Evolutionary conservation across 805 yeast species (phyloP), one percentile per base, ranked within the genome.

Genomic region (Sugiyamaella chiloensis): DNA sequence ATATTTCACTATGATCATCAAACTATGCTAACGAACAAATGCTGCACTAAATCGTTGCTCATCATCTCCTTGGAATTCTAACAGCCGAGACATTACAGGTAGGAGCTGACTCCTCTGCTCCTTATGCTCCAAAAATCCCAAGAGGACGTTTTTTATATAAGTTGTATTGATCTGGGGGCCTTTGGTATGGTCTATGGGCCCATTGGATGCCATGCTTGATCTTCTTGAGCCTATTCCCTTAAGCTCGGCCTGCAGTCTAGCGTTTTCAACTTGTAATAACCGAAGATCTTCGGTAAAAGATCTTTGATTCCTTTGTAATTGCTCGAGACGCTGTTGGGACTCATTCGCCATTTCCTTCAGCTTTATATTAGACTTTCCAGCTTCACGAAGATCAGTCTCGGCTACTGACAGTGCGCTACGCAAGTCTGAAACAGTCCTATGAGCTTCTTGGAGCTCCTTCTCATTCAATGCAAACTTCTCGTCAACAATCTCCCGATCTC

Each of bases 51-150:
- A 70, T 58, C 88, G 77, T 55, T 76, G 76, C 62, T 86, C 93
- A 54, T 91, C 99, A 5, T 73, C 77, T 44, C 76, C 79, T 42
- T 74, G 79, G 60, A 91, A 68, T 46, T 81, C 79, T 51, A 91
- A 74, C 44, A 91, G 65, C 54, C 87, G 81, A 42, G 90, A 78
- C 20, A 91, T 71, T 5, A 93, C 98, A 0, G 98, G 97, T 26
- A 93, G 69, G 36, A 91, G 73, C 63, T 83, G 87, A 24, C 74
- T 80, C 50, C 98, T 74, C 65, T 90, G 97, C n/a, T 91, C 99
- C 60, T 78, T 85, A 61, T 87, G 96, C 60, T 90, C 96, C 46
- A 93, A 66, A 62, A 85, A 93, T 1, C 97, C 97, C 2, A 91
- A 69, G n/a, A 91, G 65, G 2, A 91, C 96, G 61, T 93, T 93